Base-by-base conservation (phyloP, 179 eudicot species). In the Camellia oleifera region DNA sequence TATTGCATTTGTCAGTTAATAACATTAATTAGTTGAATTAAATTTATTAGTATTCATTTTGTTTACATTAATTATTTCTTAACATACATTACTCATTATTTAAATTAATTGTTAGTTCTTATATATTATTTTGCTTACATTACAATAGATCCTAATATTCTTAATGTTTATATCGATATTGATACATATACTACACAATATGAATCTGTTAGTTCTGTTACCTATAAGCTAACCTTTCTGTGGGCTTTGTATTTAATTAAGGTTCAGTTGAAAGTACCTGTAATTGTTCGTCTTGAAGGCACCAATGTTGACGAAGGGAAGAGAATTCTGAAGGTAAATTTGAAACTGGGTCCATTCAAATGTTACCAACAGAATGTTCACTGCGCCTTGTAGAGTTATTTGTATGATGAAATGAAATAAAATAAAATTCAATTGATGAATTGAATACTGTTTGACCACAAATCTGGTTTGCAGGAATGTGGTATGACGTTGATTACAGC, bases 241-340 rank as follows among this genome's bases (percentile, higher is more conserved):
- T 20, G 66, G 63, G 8, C 56, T n/a, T 67, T 46, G 13, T 68
- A 3, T 76, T 23, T 3, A 26, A 72, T 79, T 7, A 76, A 96
- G 99, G 99, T 96, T 81, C 85, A 91, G 68, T 50, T 94, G 83
- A 90, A 92, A 85, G 99, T 96, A 42, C 98, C 99, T 3, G 91
- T 96, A 40, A 88, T 94, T 69, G 98, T 96, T 73, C 93, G 99
- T 64, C 98, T 96, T 80, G 99, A 96, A 85, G 98, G 99, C 45
- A 96, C 99, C 72, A 96, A 96, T 81, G 99, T 96, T 48, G 99
- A 96, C 79, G 94, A 92, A 80, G 99, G 99, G 64, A 96, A 94
- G 90, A 92, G 98, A 81, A 95, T 95, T 76, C 88, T 94, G 57
- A 91, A 90, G 98, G 98, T 95, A 86, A 88, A 66, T 68, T 40